Conservation (phyloP, 2,329 filamentous ascomycete species). For the Leptodontidium sp. region DNA sequence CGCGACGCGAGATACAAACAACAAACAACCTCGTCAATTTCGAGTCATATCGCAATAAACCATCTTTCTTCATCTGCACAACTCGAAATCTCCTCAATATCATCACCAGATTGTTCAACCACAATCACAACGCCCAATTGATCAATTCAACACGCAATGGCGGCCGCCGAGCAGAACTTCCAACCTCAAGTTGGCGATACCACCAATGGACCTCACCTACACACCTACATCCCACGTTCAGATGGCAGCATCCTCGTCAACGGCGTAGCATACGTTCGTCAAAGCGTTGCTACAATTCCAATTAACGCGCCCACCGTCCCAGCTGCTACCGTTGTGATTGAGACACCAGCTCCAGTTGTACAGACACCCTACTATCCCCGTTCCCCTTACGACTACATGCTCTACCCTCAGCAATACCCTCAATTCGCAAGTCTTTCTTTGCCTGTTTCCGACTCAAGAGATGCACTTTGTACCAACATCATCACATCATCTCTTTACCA, state of each 20-base stretch:
- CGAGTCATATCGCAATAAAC: background rate
- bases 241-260: conserved; percentile 41
- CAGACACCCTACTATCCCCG: conserved; percentile 23
- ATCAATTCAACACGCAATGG: conserved; percentile 5
- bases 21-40: conserved; percentile 2
- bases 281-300: conserved; percentile 12
- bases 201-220: conserved; percentile 61
- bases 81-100: background rate
- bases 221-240: conserved; percentile 61
- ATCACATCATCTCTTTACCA: background rate
- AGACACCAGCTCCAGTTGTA: conserved; percentile 26
- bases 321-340: conserved; percentile 15
- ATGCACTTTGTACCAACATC: conserved; percentile 6
- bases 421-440: conserved; percentile 25
- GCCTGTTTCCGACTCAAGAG: background rate
- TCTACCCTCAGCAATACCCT: conserved; percentile 19
- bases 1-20: background rate
- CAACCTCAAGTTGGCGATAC: conserved; percentile 67
- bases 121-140: background rate
- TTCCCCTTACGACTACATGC: conserved; percentile 25
- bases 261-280: conserved; percentile 34
- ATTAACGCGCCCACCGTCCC: conserved; percentile 9
- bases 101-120: background rate
- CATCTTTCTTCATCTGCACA: background rate
- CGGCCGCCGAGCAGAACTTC: conserved; percentile 56